These are phyloP conservation scores for Colletotrichum caudatum DNA, from an alignment of 2,329 filamentous ascomycete genomes.

Conservation along the genomic window DNA sequence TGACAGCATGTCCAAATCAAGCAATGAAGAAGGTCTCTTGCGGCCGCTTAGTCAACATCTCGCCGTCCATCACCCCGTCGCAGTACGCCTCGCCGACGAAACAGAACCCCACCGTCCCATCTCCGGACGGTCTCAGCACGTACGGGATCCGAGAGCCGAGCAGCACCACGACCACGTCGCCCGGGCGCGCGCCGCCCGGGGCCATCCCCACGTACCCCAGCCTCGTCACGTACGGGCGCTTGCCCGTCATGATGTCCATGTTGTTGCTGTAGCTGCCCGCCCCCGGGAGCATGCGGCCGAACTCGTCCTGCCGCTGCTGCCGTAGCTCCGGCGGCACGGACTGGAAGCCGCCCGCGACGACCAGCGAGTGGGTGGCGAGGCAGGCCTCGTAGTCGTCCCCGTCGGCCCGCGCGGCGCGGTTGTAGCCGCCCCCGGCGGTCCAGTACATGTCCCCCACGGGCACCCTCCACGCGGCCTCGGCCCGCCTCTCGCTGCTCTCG, in stretches of 20 bases:
- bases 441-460: conserved; percentile 30
- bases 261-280: conserved; percentile 25
- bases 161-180: conserved; percentile 37
- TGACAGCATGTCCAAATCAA: not conserved
- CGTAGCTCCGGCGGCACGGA: conserved; percentile 1
- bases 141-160: conserved; percentile 38
- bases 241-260: conserved; percentile 29
- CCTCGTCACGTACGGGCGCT: conserved; percentile 32
- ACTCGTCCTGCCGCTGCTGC: not conserved
- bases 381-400: conserved; percentile 25
- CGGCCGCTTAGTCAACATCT: conserved; percentile 32
- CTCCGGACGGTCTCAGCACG: conserved; percentile 38
- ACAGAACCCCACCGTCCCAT: conserved; percentile 28
- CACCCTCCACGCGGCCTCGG: conserved; percentile 38
- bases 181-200: conserved; percentile 21
- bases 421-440: not conserved
- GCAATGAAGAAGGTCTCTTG: conserved; percentile 1
- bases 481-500: not conserved
- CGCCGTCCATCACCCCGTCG: conserved; percentile 38
- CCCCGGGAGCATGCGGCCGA: not conserved
- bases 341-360: conserved; percentile 2
- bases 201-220: conserved; percentile 39
- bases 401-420: conserved; percentile 1
- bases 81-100: conserved; percentile 39
- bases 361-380: not conserved